Base-by-base conservation (phyloP, 257 asterid genomes). In the Plantago elongata region DNA sequence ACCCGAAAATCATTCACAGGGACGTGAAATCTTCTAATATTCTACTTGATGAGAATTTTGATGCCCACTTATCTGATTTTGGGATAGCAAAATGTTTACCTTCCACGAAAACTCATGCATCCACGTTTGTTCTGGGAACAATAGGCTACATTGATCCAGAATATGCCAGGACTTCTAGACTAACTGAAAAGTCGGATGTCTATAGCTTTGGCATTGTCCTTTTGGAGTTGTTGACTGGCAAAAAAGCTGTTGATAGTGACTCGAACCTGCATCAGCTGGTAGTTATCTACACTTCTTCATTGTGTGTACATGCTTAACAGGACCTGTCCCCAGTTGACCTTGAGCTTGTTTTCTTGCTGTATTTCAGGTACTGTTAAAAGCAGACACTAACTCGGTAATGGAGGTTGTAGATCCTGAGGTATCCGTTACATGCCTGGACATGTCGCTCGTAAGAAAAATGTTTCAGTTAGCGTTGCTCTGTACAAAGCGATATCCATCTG, bases 121-220 rank as follows among this genome's bases (percentile, higher is more conserved):
- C 97, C 16, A 93, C 99, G 0, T 83, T 74, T 58, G 99, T 93
- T 17, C 81, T 93, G 18, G 99, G 99, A 52, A 93, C 99, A 5
- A 89, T 93, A 57, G 99, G 99, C 52, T 93, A 93, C 78, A 93
- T 93, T 22, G 99, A 93, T 62, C 99, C 99, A 0, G 99, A 85
- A 70, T 93, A 93, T 60, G 99, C 99, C 1, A 61, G 96, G 67
- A 93, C 99, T 15, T 89, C 97, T 12, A 66, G 97, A 74, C 71
- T 93, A 5, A 93, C 95, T 8, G 99, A 85, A 57, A 93, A 89
- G 47, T 93, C 99, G 0, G 99, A 93, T 13, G 97, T 93, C 9
- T 93, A 93, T 49, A 89, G 99, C 80, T 93, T 93, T 13, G 99
- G 99, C 45, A 81, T 93, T 37, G 97, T 93, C 56, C 94, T 93